phyloP scores from a whole-genome alignment of 1,139 yeast genomes.

The Taiozyma sp. region DNA sequence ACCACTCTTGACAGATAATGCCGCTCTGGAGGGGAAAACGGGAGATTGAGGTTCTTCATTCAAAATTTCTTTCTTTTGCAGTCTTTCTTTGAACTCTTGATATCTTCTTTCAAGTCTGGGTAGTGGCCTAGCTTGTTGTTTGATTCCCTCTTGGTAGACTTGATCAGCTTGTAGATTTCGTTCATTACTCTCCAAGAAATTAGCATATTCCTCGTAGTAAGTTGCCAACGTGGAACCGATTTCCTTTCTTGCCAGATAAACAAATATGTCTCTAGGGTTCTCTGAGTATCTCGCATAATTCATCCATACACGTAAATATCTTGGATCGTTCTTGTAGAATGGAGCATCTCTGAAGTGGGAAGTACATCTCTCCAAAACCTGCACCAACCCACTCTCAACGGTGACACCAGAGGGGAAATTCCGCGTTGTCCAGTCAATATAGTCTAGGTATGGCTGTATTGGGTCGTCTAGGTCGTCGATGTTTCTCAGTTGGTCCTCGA shows the following conservation, averaged over 20 bases:
- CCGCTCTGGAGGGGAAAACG: conserved; percentile 23
- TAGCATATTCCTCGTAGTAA: conserved; percentile 81
- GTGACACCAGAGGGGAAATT: conserved; percentile 66
- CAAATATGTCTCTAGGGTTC: conserved; percentile 65
- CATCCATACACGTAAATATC: conserved; percentile 80
- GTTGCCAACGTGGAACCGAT: conserved; percentile 67
- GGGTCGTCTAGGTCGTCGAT: conserved; percentile 78
- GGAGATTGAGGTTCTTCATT: conserved; percentile 31
- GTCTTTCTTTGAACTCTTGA: conserved; percentile 41
- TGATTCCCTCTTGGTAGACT: conserved; percentile 60
- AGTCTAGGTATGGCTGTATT: conserved; percentile 63
- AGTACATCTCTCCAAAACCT: conserved; percentile 68
- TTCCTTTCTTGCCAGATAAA: conserved; percentile 66
- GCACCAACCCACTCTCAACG: conserved; percentile 63
- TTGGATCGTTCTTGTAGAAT: conserved; percentile 74
- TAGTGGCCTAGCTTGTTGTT: conserved; percentile 58
- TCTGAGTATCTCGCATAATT: conserved; percentile 68
- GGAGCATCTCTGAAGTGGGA: conserved; percentile 59
- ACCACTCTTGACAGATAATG: conserved; percentile 20
- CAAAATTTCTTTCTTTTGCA: conserved; percentile 9
- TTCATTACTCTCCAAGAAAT: conserved; percentile 50
- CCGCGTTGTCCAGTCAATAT: conserved; percentile 67
- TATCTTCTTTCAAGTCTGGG: conserved; percentile 48
- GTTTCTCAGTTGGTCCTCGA: conserved; percentile 41
- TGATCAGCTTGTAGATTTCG: conserved; percentile 57